These are phyloP conservation scores for Coemansia sp. DNA, from an alignment of 192 early-diverging fungal species.

Conservation along the genomic window DNA sequence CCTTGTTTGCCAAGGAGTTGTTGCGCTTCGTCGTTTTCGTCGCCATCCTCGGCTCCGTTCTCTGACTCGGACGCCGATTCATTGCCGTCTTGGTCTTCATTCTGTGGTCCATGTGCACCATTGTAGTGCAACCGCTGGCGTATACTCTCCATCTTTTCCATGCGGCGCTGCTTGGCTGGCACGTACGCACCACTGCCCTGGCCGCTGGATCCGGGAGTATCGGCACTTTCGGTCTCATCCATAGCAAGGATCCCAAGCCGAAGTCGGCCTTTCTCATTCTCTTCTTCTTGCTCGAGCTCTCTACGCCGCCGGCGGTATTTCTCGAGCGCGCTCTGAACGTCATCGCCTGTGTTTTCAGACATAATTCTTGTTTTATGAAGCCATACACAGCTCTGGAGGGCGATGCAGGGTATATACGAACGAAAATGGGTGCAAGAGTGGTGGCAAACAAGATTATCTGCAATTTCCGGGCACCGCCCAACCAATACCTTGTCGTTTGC, in stretches of 20 bases:
- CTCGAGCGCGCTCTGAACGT: conserved; percentile 22
- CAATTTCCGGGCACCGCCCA: neutral
- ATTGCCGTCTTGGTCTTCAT: neutral
- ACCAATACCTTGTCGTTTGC: neutral
- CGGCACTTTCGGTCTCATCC: neutral
- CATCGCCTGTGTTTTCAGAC: neutral
- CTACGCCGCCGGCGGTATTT: conserved; percentile 46
- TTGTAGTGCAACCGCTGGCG: conserved; percentile 20
- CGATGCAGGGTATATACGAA: neutral
- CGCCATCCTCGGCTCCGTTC: neutral
- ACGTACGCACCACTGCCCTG: conserved; percentile 13
- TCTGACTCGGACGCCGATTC: conserved; percentile 10
- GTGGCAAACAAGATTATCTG: neutral
- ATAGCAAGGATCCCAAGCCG: neutral
- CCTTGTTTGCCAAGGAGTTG: conserved; percentile 32
- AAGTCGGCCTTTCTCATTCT: conserved; percentile 5
- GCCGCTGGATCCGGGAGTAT: neutral
- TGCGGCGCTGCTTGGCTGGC: conserved; percentile 28
- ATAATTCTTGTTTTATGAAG: neutral
- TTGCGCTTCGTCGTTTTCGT: neutral
- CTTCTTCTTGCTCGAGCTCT: conserved; percentile 40
- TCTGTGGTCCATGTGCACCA: neutral
- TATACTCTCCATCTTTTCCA: conserved; percentile 28
- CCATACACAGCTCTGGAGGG: neutral
- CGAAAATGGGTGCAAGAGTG: neutral